Conservation (phyloP, 1,284 basidiomycete genomes). For the Phylloboletellus chloephorus region DNA sequence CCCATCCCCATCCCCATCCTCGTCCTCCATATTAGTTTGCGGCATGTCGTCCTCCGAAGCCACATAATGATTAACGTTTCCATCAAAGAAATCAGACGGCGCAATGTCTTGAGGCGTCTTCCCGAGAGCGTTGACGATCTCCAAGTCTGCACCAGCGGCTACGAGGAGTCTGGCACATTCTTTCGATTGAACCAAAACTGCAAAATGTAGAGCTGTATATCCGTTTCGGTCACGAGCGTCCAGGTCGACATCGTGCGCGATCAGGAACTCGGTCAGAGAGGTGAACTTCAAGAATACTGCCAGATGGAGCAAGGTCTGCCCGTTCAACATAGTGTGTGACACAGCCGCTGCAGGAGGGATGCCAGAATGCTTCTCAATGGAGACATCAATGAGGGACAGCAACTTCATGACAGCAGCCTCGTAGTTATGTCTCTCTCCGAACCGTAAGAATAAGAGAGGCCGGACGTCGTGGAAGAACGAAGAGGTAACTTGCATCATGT, state of each 20-base stretch:
- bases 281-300: conserved; percentile 79
- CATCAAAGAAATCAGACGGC: conserved; percentile 53
- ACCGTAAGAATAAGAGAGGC: conserved; percentile 47
- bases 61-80: conserved; percentile 23
- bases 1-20: conserved; percentile 62
- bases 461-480: conserved; percentile 45
- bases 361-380: conserved; percentile 38
- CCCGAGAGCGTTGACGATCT: conserved; percentile 73
- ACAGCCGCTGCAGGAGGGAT: conserved; percentile 44
- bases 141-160: conserved; percentile 72
- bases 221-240: conserved; percentile 89
- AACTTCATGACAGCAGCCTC: conserved; percentile 78
- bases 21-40: conserved; percentile 32
- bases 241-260: conserved; percentile 70
- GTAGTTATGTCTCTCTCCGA: conserved; percentile 56
- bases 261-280: conserved; percentile 66
- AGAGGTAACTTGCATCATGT: conserved; percentile 51
- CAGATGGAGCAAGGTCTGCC: conserved; percentile 86
- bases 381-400: conserved; percentile 66
- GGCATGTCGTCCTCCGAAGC: conserved; percentile 33
- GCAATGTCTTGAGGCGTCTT: conserved; percentile 78
- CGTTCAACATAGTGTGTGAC: conserved; percentile 59
- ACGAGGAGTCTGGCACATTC: conserved; percentile 69
- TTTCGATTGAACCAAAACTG: conserved; percentile 63
- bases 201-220: conserved; percentile 86